These are phyloP conservation scores for Lepidium didymum DNA, from an alignment of 345 rosid genomes.

Conservation along the genomic window DNA sequence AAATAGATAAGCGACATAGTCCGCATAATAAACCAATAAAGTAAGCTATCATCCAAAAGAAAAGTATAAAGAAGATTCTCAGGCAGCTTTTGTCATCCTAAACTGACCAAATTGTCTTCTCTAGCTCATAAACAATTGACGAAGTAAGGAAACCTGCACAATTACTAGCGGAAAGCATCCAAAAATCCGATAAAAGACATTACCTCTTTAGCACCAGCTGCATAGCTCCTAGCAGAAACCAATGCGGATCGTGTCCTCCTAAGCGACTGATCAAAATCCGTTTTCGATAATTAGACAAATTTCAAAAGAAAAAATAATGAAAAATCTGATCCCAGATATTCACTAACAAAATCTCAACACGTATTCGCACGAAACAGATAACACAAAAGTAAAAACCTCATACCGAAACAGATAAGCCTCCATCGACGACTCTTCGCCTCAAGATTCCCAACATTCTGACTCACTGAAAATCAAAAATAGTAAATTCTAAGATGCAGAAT, in stretches of 20 bases:
- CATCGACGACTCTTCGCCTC: constrained; percentile 42
- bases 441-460: constrained; percentile 54
- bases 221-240: constrained; percentile 45
- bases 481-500: not conserved
- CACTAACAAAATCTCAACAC: constrained; percentile 1
- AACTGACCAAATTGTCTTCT: not conserved
- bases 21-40: not conserved
- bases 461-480: not conserved
- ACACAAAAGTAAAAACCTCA: not conserved
- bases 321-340: not conserved
- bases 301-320: not conserved
- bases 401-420: constrained; percentile 34
- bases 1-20: not conserved
- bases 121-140: not conserved
- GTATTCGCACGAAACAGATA: not conserved
- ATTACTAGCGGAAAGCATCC: not conserved
- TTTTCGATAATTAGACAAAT: constrained; percentile 3
- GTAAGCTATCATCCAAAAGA: not conserved
- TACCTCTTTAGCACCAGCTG: constrained; percentile 72
- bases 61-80: not conserved
- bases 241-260: constrained; percentile 46
- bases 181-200: not conserved
- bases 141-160: not conserved
- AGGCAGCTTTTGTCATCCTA: not conserved
- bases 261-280: constrained; percentile 24